Conservation (phyloP, 2,329 filamentous ascomycete genomes). For the Coccinonectria pachysandricola region DNA sequence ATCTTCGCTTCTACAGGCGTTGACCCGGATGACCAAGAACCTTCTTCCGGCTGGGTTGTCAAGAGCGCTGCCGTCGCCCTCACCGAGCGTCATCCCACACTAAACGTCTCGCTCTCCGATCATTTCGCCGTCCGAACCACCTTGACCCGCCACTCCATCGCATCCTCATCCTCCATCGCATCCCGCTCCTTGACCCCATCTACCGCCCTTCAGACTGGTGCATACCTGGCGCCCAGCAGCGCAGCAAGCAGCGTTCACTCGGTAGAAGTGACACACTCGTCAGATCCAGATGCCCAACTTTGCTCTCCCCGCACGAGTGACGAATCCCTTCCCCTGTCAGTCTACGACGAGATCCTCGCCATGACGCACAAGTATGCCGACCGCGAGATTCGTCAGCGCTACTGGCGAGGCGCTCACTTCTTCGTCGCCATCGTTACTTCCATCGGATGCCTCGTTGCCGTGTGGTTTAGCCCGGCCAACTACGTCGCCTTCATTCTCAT, state of each 20-base stretch:
- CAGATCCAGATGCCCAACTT: slow-evolving; percentile 24
- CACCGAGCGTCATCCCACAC: slow-evolving; percentile 66
- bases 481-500: slow-evolving; percentile 74
- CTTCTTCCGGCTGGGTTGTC: slow-evolving; percentile 52
- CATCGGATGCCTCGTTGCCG: slow-evolving; percentile 64
- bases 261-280: slow-evolving; percentile 10
- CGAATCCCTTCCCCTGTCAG: slow-evolving; percentile 11
- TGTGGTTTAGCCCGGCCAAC: slow-evolving; percentile 75
- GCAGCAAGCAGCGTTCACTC: slow-evolving; percentile 15
- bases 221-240: slow-evolving; percentile 15
- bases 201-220: slow-evolving; percentile 16
- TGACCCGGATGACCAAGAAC: slow-evolving; percentile 21
- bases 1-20: slow-evolving; percentile 64
- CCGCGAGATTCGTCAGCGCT: slow-evolving; percentile 63
- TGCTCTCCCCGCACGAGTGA: slow-evolving; percentile 13
- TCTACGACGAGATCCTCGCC: slow-evolving; percentile 57
- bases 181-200: slow-evolving; percentile 11
- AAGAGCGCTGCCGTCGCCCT: slow-evolving; percentile 64
- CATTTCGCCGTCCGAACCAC: slow-evolving; percentile 88
- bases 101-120: slow-evolving; percentile 83
- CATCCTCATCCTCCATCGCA: slow-evolving; percentile 9
- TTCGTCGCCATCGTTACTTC: slow-evolving; percentile 54
- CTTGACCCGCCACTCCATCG: slow-evolving; percentile 40
- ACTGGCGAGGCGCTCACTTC: slow-evolving; percentile 66
- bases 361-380: slow-evolving; percentile 57